Percentiles rank a stretch among this genome's conserved stretches.
Evolutionary conservation across 2,329 filamentous ascomycete species (phyloP).

Genomic region (Zasmidium angulare): DNA sequence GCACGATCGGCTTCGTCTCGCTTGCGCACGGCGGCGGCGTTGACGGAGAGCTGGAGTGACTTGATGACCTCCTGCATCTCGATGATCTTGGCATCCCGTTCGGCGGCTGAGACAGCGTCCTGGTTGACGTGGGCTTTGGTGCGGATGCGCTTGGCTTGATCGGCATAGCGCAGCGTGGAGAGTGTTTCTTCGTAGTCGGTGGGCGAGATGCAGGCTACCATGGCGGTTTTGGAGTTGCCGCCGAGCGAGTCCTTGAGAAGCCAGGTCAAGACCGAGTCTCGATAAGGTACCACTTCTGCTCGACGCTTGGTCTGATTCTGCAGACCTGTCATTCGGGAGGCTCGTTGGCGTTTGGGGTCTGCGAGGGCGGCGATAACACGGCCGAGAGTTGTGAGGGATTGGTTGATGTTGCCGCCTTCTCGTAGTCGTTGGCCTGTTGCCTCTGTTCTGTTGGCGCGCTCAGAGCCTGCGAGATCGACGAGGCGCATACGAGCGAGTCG

Average conservation of each 20-base stretch:
- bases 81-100: constrained; percentile 89
- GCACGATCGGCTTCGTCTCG: constrained; percentile 70
- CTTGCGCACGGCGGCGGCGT: constrained; percentile 60
- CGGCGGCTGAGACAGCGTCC: constrained; percentile 85
- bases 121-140: constrained; percentile 94
- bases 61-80: constrained; percentile 97
- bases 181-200: constrained; percentile 97
- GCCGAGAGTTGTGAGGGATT: constrained; percentile 91
- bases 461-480: constrained; percentile 91
- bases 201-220: constrained; percentile 97
- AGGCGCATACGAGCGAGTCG: constrained; percentile 89
- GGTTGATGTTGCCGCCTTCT: constrained; percentile 98
- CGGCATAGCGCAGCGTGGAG: constrained; percentile 91
- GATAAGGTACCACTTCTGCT: constrained; percentile 73
- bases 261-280: constrained; percentile 82
- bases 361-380: constrained; percentile 91
- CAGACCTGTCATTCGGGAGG: constrained; percentile 48
- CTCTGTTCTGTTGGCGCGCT: constrained; percentile 92
- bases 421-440: constrained; percentile 87
- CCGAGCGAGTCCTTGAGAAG: constrained; percentile 93
- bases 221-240: constrained; percentile 96
- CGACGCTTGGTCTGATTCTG: constrained; percentile 47
- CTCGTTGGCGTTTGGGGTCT: constrained; percentile 58
- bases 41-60: constrained; percentile 72
- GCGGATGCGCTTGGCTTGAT: constrained; percentile 96